phyloP scores from a whole-genome alignment of 805 yeast species.

The Wickerhamomyces subpelliculosus region DNA sequence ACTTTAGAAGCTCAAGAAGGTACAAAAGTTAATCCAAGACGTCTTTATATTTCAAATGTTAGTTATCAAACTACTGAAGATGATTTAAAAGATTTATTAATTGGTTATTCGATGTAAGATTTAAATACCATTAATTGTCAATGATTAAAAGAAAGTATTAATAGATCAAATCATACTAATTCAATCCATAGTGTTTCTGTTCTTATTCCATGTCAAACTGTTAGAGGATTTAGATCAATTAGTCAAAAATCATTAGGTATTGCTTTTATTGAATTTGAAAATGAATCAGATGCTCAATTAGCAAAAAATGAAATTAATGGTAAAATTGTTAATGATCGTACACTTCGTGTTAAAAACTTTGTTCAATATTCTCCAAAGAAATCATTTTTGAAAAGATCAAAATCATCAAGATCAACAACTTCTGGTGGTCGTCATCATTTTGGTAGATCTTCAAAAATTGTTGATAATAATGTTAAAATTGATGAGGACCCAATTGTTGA shows the following conservation, averaged over 20 bases:
- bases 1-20: not conserved
- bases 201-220: constrained; percentile 48
- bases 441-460: not conserved
- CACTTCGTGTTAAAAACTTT: constrained; percentile 33
- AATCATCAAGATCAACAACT: not conserved
- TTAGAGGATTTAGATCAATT: constrained; percentile 35
- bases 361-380: constrained; percentile 33
- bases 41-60: constrained; percentile 51
- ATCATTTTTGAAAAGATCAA: constrained; percentile 5
- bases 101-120: constrained; percentile 39
- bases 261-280: constrained; percentile 79
- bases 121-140: constrained; percentile 3
- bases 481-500: not conserved
- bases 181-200: constrained; percentile 25
- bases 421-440: no score
- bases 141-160: not conserved
- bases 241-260: constrained; percentile 49
- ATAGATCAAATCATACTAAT: constrained; percentile 2
- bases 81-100: constrained; percentile 39
- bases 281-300: constrained; percentile 50
- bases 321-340: constrained; percentile 39
- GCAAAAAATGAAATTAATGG: constrained; percentile 67
- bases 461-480: not conserved
- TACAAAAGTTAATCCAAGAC: constrained; percentile 16
- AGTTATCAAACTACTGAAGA: constrained; percentile 45